These are phyloP conservation scores for Ceriops tagal DNA, from an alignment of 345 rosid species.

Conservation along the genomic window DNA sequence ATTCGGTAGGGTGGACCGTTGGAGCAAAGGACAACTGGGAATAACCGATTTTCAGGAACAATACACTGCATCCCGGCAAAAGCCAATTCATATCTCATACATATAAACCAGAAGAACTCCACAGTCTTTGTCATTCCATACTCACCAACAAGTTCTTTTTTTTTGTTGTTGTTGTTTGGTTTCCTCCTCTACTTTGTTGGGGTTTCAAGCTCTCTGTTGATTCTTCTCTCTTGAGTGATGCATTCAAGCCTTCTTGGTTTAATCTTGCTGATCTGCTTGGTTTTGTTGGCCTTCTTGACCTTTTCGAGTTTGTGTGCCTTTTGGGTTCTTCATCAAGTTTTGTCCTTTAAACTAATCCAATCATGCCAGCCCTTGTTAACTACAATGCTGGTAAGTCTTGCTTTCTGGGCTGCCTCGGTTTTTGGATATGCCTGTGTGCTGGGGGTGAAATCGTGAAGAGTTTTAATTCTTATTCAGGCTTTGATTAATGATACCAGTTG, in stretches of 20 bases:
- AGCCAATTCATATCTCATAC: conserved; percentile 21
- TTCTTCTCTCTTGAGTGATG: conserved; percentile 24
- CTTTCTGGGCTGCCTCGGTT: not conserved
- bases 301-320: conserved; percentile 9
- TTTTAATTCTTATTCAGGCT: too few relatives aligned
- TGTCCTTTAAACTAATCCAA: conserved; percentile 25
- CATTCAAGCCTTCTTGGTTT: conserved; percentile 33
- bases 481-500: not conserved
- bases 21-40: conserved; percentile 13
- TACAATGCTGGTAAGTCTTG: conserved; percentile 36
- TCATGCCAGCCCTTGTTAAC: conserved; percentile 68
- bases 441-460: not conserved
- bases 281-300: conserved; percentile 17
- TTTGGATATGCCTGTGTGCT: not conserved
- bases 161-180: conserved; percentile 8
- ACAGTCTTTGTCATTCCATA: not conserved
- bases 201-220: conserved; percentile 29
- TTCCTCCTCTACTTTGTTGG: conserved; percentile 47
- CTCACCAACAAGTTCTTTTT: not conserved
- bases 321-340: conserved; percentile 20
- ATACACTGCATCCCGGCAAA: conserved; percentile 43
- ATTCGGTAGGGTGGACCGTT: conserved; percentile 14
- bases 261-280: conserved; percentile 10
- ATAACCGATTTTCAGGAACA: conserved; percentile 25
- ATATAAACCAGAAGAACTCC: not conserved